phyloP scores from a whole-genome alignment of 352 stramenopile species.

The Lagenidium giganteum region DNA sequence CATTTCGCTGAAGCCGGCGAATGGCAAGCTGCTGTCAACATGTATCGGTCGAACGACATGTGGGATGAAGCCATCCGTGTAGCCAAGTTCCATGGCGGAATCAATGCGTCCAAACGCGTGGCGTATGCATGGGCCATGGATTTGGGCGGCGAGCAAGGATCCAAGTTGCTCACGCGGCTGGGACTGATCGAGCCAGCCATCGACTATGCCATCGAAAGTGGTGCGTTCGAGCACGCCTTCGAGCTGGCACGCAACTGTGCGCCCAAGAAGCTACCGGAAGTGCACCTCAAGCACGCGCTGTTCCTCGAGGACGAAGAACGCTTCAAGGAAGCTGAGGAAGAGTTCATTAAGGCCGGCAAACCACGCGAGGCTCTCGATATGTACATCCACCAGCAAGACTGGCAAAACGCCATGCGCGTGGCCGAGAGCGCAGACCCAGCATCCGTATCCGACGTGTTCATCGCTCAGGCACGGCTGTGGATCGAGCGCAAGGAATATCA shows the following conservation, averaged over 20 bases:
- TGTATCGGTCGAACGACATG: constrained; percentile 91
- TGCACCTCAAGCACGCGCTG: constrained; percentile 89
- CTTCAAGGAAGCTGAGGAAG: constrained; percentile 86
- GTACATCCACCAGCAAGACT: constrained; percentile 92
- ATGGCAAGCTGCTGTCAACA: constrained; percentile 90
- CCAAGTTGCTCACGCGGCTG: constrained; percentile 83
- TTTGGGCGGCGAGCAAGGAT: constrained; percentile 78
- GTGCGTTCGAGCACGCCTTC: constrained; percentile 88
- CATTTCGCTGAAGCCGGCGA: constrained; percentile 84
- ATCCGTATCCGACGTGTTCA: constrained; percentile 81
- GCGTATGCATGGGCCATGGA: constrained; percentile 89
- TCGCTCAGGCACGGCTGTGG: constrained; percentile 76
- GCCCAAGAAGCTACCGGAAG: constrained; percentile 79
- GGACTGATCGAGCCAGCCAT: constrained; percentile 90
- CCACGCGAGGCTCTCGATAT: constrained; percentile 91
- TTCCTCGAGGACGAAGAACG: constrained; percentile 90
- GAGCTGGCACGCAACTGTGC: constrained; percentile 75
- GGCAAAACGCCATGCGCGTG: constrained; percentile 83
- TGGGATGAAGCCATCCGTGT: constrained; percentile 92
- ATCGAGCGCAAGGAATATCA: constrained; percentile 76
- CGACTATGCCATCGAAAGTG: constrained; percentile 87
- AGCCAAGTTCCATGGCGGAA: constrained; percentile 85
- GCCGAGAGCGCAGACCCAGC: constrained; percentile 84
- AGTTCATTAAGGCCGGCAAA: constrained; percentile 88
- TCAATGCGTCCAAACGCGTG: constrained; percentile 87